Evolutionary conservation across 805 yeast species (phyloP), one percentile per base, ranked within the genome.

Genomic region (Schizosaccharomyces osmophilus): DNA sequence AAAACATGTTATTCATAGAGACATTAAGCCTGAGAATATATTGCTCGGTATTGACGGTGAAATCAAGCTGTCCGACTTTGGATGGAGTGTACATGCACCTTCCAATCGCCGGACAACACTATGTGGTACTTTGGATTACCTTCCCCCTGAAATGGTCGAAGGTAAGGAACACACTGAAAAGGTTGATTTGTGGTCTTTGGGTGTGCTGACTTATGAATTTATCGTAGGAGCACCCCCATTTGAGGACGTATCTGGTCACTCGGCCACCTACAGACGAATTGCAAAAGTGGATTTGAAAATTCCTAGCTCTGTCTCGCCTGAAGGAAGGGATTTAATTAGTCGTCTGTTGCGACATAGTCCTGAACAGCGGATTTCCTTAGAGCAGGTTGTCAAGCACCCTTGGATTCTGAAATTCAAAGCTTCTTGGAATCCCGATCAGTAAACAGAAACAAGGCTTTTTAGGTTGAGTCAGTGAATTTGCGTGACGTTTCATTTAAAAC

Each of bases 131-230:
- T 74, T 90, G 51, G 97, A 93, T 71, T 90, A 90, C 67, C 72
- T 93, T 17, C 94, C 97, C 0, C 98, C 98, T 6, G 98, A 90
- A 72, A 83, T 93, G 85, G 86, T 90, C 5, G 93, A 84, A 64
- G 82, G 85, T 1, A 82, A 79, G 66, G 85, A 82, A 11, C 93
- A 90, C 67, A 90, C 85, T 66, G 77, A 77, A 61, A 77, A 77
- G 61, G 95, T 87, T 0, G 98, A 90, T 69, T 78, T 84, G 2
- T 90, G 98, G 98, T 87, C 97, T 0, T 73, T 90, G 61, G 98
- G 98, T 0, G 82, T 90, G 1, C 71, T 90, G 45, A 78, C 88
- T 64, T 90, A 84, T 68, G 98, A 90, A 70, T 78, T 93, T 60
- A 72, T 90, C 1, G 88, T 84, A 3, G 97, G 97, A 0, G 76